Evolutionary conservation across 2,329 filamentous ascomycete genomes (phyloP).

Genomic region (Pseudocercospora ulei): DNA sequence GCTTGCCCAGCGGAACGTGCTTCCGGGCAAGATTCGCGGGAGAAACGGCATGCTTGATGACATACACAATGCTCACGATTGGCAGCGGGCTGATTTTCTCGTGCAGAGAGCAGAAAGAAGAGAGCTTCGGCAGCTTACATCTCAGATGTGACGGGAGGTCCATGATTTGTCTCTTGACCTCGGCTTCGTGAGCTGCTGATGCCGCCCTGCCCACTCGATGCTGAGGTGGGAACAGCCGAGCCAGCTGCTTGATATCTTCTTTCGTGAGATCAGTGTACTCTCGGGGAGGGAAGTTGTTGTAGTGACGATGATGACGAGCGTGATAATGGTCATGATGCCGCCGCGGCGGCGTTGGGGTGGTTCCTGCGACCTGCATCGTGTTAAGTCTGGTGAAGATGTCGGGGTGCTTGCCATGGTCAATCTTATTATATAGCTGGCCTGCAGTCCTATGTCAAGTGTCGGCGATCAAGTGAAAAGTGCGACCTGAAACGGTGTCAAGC

Average conservation of each 20-base stretch:
- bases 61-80: constrained; percentile 20
- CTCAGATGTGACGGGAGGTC: constrained; percentile 23
- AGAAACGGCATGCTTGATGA: constrained; percentile 18
- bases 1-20: constrained; percentile 6
- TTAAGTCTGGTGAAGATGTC: neutral
- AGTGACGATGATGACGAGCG: constrained; percentile 10
- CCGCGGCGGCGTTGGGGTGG: constrained; percentile 1
- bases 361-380: constrained; percentile 2
- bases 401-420: neutral
- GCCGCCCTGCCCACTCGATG: constrained; percentile 7
- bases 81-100: constrained; percentile 21
- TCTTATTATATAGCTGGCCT: constrained; percentile 6
- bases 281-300: constrained; percentile 15
- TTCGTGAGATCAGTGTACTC: constrained; percentile 21
- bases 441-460: constrained; percentile 6
- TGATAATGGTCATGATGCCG: too few relatives aligned
- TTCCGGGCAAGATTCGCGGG: constrained; percentile 3
- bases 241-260: constrained; percentile 20
- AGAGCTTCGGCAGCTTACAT: constrained; percentile 15
- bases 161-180: constrained; percentile 17
- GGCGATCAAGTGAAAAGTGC: constrained; percentile 4
- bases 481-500: constrained; percentile 5
- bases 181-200: constrained; percentile 10
- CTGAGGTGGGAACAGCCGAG: constrained; percentile 16
- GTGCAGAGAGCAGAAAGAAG: constrained; percentile 22